Conservation (phyloP, 371 early-diverging fungal genomes). For the Actinomortierella ambigua region DNA sequence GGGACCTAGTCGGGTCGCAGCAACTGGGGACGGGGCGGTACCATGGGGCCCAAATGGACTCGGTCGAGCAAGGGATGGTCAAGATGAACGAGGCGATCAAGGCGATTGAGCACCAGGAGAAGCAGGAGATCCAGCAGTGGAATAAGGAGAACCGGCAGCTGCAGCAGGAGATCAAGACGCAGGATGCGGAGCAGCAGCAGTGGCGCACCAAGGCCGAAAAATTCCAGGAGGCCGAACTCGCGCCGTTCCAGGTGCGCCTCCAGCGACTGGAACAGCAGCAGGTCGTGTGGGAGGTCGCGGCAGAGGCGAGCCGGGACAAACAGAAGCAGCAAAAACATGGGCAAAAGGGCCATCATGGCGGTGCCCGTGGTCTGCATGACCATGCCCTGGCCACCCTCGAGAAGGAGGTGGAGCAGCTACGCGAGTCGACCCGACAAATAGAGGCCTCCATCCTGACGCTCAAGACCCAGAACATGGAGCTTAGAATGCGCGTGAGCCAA, state of each 20-base stretch:
- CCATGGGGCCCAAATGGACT: too few relatives aligned
- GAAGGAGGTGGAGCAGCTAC: conserved; percentile 5
- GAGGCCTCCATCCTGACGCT: conserved; percentile 9
- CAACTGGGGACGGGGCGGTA: not conserved
- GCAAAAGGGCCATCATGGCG: not conserved
- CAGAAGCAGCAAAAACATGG: conserved; percentile 22
- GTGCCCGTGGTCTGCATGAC: too few relatives aligned
- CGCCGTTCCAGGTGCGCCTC: conserved; percentile 34
- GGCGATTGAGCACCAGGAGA: conserved; percentile 14
- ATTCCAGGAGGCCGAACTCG: conserved; percentile 32
- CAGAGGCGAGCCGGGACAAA: conserved; percentile 36
- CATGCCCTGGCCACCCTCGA: too few relatives aligned
- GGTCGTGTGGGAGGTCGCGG: conserved; percentile 42
- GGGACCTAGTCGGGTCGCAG: conserved; percentile 8
- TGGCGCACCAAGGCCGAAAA: conserved; percentile 18
- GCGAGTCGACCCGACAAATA: conserved; percentile 2
- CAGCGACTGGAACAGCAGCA: conserved; percentile 45
- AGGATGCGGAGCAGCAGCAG: conserved; percentile 20
- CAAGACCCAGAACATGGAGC: conserved; percentile 8
- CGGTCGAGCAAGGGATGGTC: not conserved
- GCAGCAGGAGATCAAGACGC: conserved; percentile 24
- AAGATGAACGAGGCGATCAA: conserved; percentile 7
- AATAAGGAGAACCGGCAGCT: conserved; percentile 21
- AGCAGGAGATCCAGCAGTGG: conserved; percentile 9
- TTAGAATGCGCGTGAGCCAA: conserved; percentile 20